These are phyloP conservation scores for Agrocybe pediades DNA, from an alignment of 768 basidiomycete genomes.

Conservation along the genomic window DNA sequence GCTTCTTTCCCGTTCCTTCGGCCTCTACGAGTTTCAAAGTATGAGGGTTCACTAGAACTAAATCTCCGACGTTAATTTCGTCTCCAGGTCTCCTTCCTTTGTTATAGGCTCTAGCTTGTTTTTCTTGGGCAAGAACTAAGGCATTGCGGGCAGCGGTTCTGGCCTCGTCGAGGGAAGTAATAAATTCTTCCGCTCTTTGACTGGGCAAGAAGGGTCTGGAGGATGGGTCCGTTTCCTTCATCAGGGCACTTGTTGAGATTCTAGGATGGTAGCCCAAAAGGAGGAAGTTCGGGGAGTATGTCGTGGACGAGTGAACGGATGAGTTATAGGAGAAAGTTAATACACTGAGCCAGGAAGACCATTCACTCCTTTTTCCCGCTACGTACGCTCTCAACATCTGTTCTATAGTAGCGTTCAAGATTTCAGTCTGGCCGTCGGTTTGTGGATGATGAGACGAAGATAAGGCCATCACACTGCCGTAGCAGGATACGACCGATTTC, in stretches of 20 bases:
- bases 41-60: slow-evolving; percentile 27
- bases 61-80: slow-evolving; percentile 13
- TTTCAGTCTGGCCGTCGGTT: too few species aligned
- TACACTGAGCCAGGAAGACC: too few species aligned
- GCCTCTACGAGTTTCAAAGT: slow-evolving; percentile 22
- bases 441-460: too few species aligned
- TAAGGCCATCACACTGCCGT: too few species aligned
- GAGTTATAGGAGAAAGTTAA: too few species aligned
- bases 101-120: slow-evolving; percentile 12
- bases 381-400: too few species aligned
- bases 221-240: not conserved
- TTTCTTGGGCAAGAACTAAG: slow-evolving; percentile 1
- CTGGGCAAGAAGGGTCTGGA: not conserved
- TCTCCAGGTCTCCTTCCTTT: not conserved
- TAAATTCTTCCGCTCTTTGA: not conserved
- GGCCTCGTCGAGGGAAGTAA: not conserved
- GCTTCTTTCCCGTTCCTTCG: slow-evolving; percentile 23
- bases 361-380: too few species aligned
- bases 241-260: not conserved
- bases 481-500: too few species aligned
- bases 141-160: not conserved
- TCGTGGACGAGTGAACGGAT: slow-evolving; percentile 24
- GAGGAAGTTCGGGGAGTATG: slow-evolving; percentile 25
- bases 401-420: too few species aligned
- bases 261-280: slow-evolving; percentile 28